phyloP scores from a whole-genome alignment of 345 rosid genomes.

The Erucastrum elatum region DNA sequence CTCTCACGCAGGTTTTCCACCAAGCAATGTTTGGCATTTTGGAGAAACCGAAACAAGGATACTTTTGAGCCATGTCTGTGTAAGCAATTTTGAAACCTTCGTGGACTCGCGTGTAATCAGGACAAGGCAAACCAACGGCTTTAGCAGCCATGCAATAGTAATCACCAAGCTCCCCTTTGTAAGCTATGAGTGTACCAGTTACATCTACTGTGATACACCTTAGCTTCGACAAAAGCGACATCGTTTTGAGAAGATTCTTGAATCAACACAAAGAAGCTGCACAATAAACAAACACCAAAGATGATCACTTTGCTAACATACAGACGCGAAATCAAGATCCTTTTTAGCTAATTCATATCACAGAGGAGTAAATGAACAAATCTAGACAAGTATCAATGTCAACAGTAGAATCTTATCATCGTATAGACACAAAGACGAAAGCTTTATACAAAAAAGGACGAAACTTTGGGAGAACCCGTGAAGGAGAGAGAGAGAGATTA shows the following conservation, averaged over 20 bases:
- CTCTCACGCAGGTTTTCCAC: conserved; percentile 92
- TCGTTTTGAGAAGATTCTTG: conserved; percentile 16
- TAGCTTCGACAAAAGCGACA: conserved; percentile 70
- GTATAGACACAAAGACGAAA: background rate
- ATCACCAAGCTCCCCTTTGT: conserved; percentile 98
- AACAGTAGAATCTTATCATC: conserved; percentile 3
- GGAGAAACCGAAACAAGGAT: conserved; percentile 87
- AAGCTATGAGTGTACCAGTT: conserved; percentile 94
- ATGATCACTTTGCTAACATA: conserved; percentile 6
- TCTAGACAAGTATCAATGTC: background rate
- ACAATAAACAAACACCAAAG: background rate
- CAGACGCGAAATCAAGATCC: background rate
- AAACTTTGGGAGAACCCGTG: conserved; percentile 5
- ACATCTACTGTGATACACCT: conserved; percentile 93
- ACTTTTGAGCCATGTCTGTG: conserved; percentile 76
- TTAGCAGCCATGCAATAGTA: conserved; percentile 99
- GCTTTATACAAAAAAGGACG: conserved; percentile 4
- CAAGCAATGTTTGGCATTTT: conserved; percentile 88
- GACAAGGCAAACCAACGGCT: conserved; percentile 86
- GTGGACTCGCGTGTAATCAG: conserved; percentile 86
- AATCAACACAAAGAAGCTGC: conserved; percentile 16
- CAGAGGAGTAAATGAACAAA: conserved; percentile 7
- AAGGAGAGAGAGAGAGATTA: conserved; percentile 21
- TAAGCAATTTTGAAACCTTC: conserved; percentile 93
- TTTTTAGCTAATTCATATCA: background rate